A percentile compares a stretch with the other conserved stretches of the same genome.
These are phyloP conservation scores for Zymoseptoria pseudotritici DNA, from an alignment of 2,329 filamentous ascomycete genomes.

Conservation along the genomic window DNA sequence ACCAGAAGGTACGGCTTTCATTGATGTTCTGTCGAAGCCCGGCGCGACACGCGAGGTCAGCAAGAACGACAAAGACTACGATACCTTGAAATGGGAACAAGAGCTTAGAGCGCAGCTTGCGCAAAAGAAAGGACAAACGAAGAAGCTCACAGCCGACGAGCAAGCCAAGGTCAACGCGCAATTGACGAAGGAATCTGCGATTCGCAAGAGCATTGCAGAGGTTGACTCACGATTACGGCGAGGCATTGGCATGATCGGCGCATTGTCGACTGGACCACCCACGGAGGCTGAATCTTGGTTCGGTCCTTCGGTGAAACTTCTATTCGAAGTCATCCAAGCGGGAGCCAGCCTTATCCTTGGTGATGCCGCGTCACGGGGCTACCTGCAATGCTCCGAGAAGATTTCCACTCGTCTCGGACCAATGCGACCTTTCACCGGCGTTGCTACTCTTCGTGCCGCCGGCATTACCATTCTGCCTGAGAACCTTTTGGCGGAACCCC, in stretches of 20 bases:
- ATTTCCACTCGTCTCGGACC: slow-evolving; percentile 66
- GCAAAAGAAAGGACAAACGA: slow-evolving; percentile 84
- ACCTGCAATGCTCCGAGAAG: slow-evolving; percentile 70
- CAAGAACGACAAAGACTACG: slow-evolving; percentile 91
- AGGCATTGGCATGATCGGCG: slow-evolving; percentile 77
- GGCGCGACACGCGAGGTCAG: slow-evolving; percentile 60
- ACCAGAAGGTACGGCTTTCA: slow-evolving; percentile 76
- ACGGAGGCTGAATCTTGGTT: slow-evolving; percentile 87
- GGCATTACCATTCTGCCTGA: slow-evolving; percentile 65
- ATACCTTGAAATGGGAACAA: slow-evolving; percentile 94
- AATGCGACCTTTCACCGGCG: slow-evolving; percentile 74
- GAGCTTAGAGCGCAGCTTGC: slow-evolving; percentile 80
- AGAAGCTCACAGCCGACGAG: slow-evolving; percentile 86
- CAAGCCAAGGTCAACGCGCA: slow-evolving; percentile 85
- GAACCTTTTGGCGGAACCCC: slow-evolving; percentile 67
- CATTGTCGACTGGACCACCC: slow-evolving; percentile 78
- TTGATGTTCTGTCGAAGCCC: slow-evolving; percentile 87
- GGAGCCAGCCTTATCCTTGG: slow-evolving; percentile 77
- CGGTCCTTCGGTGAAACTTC: slow-evolving; percentile 64
- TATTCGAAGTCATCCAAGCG: slow-evolving; percentile 68
- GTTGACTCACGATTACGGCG: slow-evolving; percentile 67
- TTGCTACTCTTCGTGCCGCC: slow-evolving; percentile 75
- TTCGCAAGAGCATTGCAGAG: slow-evolving; percentile 63
- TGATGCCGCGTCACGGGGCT: slow-evolving; percentile 68
- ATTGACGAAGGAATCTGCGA: slow-evolving; percentile 74